Base-by-base conservation (phyloP, 1,284 basidiomycete species). In the Apiotrichum sp. region DNA sequence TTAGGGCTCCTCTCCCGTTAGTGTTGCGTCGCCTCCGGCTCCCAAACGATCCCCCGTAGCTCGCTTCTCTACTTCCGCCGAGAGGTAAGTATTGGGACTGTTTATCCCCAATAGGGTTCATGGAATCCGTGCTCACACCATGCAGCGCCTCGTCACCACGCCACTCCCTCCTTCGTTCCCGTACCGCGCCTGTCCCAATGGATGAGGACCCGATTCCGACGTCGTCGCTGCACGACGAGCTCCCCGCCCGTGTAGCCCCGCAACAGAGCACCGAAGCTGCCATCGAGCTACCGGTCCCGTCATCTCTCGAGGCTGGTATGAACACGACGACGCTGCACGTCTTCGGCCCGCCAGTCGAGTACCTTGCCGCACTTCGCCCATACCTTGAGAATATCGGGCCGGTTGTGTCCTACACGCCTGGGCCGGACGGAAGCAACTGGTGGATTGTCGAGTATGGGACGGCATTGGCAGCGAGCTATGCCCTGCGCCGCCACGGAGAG, bases 351-450 rank as follows among this genome's bases (percentile, higher is more conserved):
- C 73, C 73, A 1, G 50, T 58, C 16, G 55, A 63, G 39, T 44
- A 65, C 38, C 63, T 74, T 31, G 49, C 59, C 4, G 55, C 58
- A 4, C 65, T 73, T 31, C 59, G 68, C 47, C 54, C 62, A 2
- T 71, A 68, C 51, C 62, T 74, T 29, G 58, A 64, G 16, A 56
- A 64, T 52, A 65, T 68, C 46, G 73, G 73, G 0, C 51, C 63
- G 0, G 61, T 74, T 13, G 50, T 51, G 7, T 65, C 65, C 3
- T 73, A 69, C 58, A 46, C 34, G 2, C 65, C 69, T 10, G 73
- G 71, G 35, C 71, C 71, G 14, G 65, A 65, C 36, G 70, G 67
- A 3, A 65, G 63, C 14, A 71, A 73, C 56, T 74, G 70, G 70
- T 73, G 56, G 49, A 63, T 65, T 3, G 67, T 73, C 51, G 58